Conservation (phyloP, 768 basidiomycete species). For the Pisolithus tinctorius region DNA sequence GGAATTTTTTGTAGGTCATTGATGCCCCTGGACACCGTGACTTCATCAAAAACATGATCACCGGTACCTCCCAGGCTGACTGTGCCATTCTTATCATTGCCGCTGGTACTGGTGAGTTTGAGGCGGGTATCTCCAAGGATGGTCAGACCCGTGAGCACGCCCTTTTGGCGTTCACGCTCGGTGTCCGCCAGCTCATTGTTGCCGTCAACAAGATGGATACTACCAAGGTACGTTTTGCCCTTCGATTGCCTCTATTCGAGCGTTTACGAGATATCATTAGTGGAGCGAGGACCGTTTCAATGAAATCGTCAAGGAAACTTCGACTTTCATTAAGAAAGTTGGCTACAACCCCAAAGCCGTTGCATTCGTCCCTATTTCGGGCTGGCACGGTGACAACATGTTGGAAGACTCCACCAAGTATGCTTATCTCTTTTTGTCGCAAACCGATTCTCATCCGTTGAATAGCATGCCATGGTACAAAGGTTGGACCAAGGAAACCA, state of each 20-base stretch:
- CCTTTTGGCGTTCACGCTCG: constrained; percentile 98
- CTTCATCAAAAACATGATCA: constrained; percentile 99
- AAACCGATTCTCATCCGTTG: constrained; percentile 4
- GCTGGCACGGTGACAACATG: constrained; percentile 99
- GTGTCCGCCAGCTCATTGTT: constrained; percentile 99
- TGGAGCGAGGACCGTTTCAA: constrained; percentile 99
- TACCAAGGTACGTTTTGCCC: constrained; percentile 65
- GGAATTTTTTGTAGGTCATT: constrained; percentile 66
- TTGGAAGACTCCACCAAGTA: constrained; percentile 96
- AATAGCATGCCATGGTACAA: constrained; percentile 98
- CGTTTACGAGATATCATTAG: constrained; percentile 34
- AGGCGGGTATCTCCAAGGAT: constrained; percentile 99
- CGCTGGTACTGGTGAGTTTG: constrained; percentile 99
- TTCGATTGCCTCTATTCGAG: not conserved
- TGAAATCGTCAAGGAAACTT: constrained; percentile 98
- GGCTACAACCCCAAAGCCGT: constrained; percentile 99
- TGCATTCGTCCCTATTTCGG: constrained; percentile 98
- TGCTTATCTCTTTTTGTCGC: constrained; percentile 19
- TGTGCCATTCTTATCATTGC: constrained; percentile 99
- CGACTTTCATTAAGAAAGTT: constrained; percentile 98
- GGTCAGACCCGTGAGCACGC: constrained; percentile 99
- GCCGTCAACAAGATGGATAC: constrained; percentile 99
- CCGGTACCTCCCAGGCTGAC: constrained; percentile 99
- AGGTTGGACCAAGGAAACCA: constrained; percentile 97
- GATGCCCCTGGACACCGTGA: constrained; percentile 99